phyloP scores from a whole-genome alignment of 768 basidiomycete genomes.

The Boletus rex-veris region DNA sequence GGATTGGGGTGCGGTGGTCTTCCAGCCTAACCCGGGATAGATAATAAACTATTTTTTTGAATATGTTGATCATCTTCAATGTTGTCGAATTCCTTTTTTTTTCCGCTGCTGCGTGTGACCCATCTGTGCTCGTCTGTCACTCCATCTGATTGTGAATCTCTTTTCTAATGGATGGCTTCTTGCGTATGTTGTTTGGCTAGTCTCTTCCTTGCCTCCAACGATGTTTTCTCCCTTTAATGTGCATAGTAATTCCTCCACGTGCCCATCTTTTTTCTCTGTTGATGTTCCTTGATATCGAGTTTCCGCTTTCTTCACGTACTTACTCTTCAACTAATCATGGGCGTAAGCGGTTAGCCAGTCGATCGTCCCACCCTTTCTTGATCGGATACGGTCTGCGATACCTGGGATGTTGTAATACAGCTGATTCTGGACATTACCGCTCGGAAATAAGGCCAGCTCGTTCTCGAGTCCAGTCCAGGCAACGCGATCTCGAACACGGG shows the following conservation, averaged over 20 bases:
- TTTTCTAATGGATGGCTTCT: conserved; percentile 16
- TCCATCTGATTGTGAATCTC: conserved; percentile 6
- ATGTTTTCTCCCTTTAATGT: conserved; percentile 14
- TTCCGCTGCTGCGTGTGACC: conserved; percentile 13
- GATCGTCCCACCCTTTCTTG: conserved; percentile 19
- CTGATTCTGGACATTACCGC: conserved; percentile 25
- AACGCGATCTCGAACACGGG: not conserved
- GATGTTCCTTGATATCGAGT: conserved; percentile 15
- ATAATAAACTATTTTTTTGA: conserved; percentile 33
- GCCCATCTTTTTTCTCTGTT: not conserved
- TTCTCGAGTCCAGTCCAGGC: not conserved
- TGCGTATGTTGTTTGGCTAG: conserved; percentile 22
- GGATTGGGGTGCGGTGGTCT: not conserved
- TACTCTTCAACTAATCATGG: conserved; percentile 25
- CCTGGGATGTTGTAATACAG: conserved; percentile 38
- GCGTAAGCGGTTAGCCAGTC: conserved; percentile 16
- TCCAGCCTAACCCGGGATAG: conserved; percentile 18
- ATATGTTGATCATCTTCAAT: conserved; percentile 35
- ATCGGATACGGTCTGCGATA: conserved; percentile 34
- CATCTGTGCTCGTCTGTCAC: conserved; percentile 6
- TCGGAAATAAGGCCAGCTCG: conserved; percentile 14
- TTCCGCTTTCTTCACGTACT: conserved; percentile 20
- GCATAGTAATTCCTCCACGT: conserved; percentile 18
- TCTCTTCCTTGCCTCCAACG: conserved; percentile 2
- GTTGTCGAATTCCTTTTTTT: conserved; percentile 11